Evolutionary conservation across 2,329 filamentous ascomycete species (phyloP).

Genomic region (Davidsoniella virescens): DNA sequence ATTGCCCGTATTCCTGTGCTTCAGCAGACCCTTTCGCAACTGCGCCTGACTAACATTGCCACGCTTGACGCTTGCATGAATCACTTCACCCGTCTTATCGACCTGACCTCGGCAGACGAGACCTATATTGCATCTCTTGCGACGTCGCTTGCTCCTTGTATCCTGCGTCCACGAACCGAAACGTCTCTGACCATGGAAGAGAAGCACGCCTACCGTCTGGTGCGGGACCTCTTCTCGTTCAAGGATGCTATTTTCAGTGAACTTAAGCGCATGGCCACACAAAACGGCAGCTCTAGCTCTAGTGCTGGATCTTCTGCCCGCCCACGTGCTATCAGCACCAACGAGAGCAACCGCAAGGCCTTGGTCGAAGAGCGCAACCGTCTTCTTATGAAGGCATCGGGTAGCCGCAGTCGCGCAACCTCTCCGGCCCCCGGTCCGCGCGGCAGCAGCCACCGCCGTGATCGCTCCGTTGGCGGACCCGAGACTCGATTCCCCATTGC

Average conservation of each 20-base stretch:
- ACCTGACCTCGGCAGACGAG: constrained; percentile 91
- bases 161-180: constrained; percentile 73
- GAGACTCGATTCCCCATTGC: constrained; percentile 78
- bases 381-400: constrained; percentile 48
- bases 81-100: constrained; percentile 91
- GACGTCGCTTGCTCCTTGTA: constrained; percentile 61
- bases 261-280: constrained; percentile 74
- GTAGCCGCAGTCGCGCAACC: constrained; percentile 52
- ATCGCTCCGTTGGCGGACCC: constrained; percentile 57
- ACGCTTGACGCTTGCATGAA: constrained; percentile 98
- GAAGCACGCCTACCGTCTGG: constrained; percentile 75
- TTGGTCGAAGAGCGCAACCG: constrained; percentile 88
- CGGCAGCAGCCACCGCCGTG: constrained; percentile 50
- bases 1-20: constrained; percentile 73
- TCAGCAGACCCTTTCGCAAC: constrained; percentile 86
- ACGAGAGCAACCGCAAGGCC: constrained; percentile 86
- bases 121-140: constrained; percentile 63
- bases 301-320: constrained; percentile 37
- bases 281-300: constrained; percentile 41
- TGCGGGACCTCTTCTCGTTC: constrained; percentile 82
- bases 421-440: constrained; percentile 51
- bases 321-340: constrained; percentile 77
- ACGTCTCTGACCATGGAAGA: constrained; percentile 91
- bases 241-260: constrained; percentile 94
- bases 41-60: constrained; percentile 91